Evolutionary conservation across 768 basidiomycete species (phyloP).

Genomic region (Pleurotus cornucopiae): DNA sequence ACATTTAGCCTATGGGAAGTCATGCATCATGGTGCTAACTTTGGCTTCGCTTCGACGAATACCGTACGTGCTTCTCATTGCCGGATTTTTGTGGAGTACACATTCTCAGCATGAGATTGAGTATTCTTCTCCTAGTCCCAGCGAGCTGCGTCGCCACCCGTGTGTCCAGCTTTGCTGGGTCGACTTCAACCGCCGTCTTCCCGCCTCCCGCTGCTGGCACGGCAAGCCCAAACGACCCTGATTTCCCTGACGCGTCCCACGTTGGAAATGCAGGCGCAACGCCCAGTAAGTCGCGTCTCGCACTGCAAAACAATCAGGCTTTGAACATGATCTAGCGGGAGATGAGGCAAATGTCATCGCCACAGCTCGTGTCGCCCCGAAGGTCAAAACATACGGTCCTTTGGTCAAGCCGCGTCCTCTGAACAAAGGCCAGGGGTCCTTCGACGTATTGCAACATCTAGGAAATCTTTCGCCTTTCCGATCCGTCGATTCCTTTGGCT

Average conservation of each 20-base stretch:
- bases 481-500: constrained; percentile 48
- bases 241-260: constrained; percentile 36
- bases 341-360: constrained; percentile 36
- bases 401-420: constrained; percentile 32
- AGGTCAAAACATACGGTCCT: constrained; percentile 34
- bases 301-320: not conserved
- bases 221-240: constrained; percentile 26
- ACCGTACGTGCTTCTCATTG: too few species aligned
- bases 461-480: constrained; percentile 50
- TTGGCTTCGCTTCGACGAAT: too few species aligned
- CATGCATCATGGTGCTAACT: too few species aligned
- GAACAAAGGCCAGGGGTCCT: constrained; percentile 26
- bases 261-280: constrained; percentile 48
- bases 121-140: not conserved
- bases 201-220: constrained; percentile 34
- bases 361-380: constrained; percentile 36
- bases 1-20: too few species aligned
- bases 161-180: constrained; percentile 39
- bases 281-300: constrained; percentile 30
- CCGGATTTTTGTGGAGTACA: too few species aligned
- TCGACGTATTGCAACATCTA: constrained; percentile 41
- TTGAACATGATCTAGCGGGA: constrained; percentile 26
- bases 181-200: constrained; percentile 34
- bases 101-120: not conserved
- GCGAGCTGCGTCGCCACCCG: not conserved